Conservation (phyloP, 2,329 filamentous ascomycete species). For the Escovopsis sp. region DNA sequence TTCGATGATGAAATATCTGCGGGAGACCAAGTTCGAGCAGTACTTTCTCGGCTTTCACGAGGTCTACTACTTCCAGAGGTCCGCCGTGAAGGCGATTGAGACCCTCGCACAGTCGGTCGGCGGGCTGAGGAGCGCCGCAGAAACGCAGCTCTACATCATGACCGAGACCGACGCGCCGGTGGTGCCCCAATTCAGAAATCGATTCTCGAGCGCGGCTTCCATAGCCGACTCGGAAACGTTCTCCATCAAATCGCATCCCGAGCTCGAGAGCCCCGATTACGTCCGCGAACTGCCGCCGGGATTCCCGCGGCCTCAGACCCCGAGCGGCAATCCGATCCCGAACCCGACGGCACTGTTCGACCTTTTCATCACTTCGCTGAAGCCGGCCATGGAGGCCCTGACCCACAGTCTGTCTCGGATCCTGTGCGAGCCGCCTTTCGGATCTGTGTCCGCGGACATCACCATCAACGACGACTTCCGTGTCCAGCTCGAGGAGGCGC, state of each 20-base stretch:
- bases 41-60: slow-evolving; percentile 62
- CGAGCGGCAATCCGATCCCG: slow-evolving; percentile 15
- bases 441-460: slow-evolving; percentile 28
- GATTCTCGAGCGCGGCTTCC: slow-evolving; percentile 1
- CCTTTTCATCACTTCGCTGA: slow-evolving; percentile 69
- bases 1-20: slow-evolving; percentile 56
- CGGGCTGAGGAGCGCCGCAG: slow-evolving; percentile 70
- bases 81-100: slow-evolving; percentile 66
- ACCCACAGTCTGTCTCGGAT: slow-evolving; percentile 73
- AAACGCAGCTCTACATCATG: slow-evolving; percentile 70
- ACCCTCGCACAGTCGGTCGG: slow-evolving; percentile 73
- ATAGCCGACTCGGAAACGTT: slow-evolving; percentile 2
- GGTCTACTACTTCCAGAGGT: slow-evolving; percentile 60
- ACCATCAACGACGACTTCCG: slow-evolving; percentile 56
- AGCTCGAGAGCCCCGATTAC: neutral
- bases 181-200: neutral
- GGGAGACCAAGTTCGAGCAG: slow-evolving; percentile 75
- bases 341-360: slow-evolving; percentile 64
- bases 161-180: slow-evolving; percentile 35
- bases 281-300: neutral
- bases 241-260: neutral
- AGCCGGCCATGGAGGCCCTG: slow-evolving; percentile 80
- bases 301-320: neutral
- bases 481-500: slow-evolving; percentile 58
- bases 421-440: slow-evolving; percentile 68